A percentile compares a stretch with the other conserved stretches of the same genome.
Evolutionary conservation across 2,329 filamentous ascomycete genomes (phyloP).

Genomic region (Tolypocladium sp.): DNA sequence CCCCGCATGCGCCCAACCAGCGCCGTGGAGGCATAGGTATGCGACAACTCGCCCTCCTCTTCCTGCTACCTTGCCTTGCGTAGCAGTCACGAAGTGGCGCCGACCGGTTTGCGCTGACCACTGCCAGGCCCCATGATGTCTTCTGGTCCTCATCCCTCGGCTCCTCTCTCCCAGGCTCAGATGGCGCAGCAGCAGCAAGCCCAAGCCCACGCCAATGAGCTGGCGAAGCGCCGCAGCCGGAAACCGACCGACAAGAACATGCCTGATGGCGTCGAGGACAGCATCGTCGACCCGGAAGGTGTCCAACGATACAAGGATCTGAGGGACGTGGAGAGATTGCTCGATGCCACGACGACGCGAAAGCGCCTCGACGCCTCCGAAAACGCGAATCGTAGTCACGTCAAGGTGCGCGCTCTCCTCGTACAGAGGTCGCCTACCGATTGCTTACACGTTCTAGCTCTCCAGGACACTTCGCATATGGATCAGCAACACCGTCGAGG

Average conservation of each 20-base stretch:
- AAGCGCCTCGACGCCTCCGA: slow-evolving; percentile 73
- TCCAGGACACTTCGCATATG: slow-evolving; percentile 83
- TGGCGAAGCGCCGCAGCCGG: slow-evolving; percentile 69
- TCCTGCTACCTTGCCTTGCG: not conserved
- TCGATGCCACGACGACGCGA: slow-evolving; percentile 89
- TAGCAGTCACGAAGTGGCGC: not conserved
- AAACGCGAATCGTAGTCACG: slow-evolving; percentile 40
- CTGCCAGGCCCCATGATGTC: slow-evolving; percentile 46
- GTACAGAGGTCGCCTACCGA: not conserved
- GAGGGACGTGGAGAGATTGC: slow-evolving; percentile 74
- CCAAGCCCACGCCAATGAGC: slow-evolving; percentile 48
- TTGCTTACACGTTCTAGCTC: slow-evolving; percentile 36
- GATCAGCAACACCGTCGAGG: slow-evolving; percentile 90
- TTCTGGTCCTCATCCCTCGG: slow-evolving; percentile 39
- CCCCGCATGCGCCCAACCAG: slow-evolving; percentile 37
- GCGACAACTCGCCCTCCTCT: slow-evolving; percentile 7
- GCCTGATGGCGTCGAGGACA: slow-evolving; percentile 78
- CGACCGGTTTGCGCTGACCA: slow-evolving; percentile 3
- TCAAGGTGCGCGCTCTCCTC: slow-evolving; percentile 43
- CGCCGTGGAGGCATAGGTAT: slow-evolving; percentile 46
- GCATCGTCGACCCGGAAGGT: slow-evolving; percentile 67
- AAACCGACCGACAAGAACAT: slow-evolving; percentile 95
- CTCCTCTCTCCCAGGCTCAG: slow-evolving; percentile 45
- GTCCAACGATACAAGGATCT: slow-evolving; percentile 75
- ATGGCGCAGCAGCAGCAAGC: slow-evolving; percentile 41